Conservation (phyloP, 139 green algal species). For the Chlamydomonas eustigma region DNA sequence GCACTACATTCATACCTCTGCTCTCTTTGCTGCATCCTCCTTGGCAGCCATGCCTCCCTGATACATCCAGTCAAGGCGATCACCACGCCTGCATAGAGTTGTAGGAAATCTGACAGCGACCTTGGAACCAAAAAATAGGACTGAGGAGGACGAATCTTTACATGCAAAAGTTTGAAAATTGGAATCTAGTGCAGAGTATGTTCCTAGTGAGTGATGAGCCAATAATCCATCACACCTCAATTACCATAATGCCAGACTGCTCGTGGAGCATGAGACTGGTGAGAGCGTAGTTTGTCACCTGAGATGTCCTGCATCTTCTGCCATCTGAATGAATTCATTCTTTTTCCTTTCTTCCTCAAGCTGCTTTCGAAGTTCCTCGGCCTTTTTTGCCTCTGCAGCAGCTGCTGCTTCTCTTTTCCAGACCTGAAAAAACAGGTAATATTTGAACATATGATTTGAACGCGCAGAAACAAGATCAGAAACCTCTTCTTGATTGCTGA, state of each 20-base stretch:
- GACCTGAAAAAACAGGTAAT: slow-evolving; percentile 33
- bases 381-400: slow-evolving; percentile 70
- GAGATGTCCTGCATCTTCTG: slow-evolving; percentile 1
- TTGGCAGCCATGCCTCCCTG: slow-evolving; percentile 68
- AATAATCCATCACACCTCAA: no score
- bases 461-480: neutral
- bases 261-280: no score
- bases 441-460: neutral
- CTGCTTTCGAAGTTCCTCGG: slow-evolving; percentile 84
- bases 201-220: no score
- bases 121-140: no score
- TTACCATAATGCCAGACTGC: no score
- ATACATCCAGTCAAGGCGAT: slow-evolving; percentile 97
- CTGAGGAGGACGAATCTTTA: no score
- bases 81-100: slow-evolving; percentile 33
- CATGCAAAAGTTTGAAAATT: no score
- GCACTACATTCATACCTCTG: slow-evolving; percentile 39
- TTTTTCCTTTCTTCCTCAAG: slow-evolving; percentile 77
- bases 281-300: slow-evolving; percentile 4
- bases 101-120: no score
- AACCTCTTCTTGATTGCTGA: slow-evolving; percentile 74
- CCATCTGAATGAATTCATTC: slow-evolving; percentile 64
- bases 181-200: no score
- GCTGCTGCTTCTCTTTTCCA: slow-evolving; percentile 88
- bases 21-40: slow-evolving; percentile 61